Evolutionary conservation across 1,284 basidiomycete genomes (phyloP).

Genomic region (Microbotryum lychnidis-dioicae): DNA sequence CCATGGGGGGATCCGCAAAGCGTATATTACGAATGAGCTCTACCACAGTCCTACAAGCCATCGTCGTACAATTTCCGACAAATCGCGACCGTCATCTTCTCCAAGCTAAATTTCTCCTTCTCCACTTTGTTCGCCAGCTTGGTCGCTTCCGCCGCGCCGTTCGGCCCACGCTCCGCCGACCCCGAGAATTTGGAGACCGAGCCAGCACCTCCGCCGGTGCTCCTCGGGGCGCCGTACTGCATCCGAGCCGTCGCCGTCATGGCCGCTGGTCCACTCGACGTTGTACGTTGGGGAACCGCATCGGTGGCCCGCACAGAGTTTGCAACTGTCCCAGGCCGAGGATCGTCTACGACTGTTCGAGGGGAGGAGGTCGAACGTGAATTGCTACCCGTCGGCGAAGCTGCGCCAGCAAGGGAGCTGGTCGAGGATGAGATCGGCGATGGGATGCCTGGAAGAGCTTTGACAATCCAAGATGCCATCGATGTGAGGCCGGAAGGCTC

Average conservation of each 20-base stretch:
- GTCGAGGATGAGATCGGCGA: background rate
- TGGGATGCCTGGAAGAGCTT: constrained; percentile 25
- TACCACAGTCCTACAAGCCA: constrained; percentile 49
- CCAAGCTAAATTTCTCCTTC: constrained; percentile 50
- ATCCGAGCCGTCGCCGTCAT: constrained; percentile 19
- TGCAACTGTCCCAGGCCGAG: constrained; percentile 9
- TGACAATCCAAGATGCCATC: constrained; percentile 34
- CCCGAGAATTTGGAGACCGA: background rate
- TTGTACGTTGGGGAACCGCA: background rate
- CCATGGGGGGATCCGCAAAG: too few species aligned
- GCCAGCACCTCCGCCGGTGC: background rate
- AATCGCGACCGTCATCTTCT: constrained; percentile 65
- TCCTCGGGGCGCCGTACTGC: constrained; percentile 25
- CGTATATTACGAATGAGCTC: background rate
- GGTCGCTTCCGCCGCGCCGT: background rate
- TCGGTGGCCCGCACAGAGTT: background rate
- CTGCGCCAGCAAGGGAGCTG: constrained; percentile 9
- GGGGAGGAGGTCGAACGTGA: background rate
- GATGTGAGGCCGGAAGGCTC: constrained; percentile 22
- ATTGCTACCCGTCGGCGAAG: constrained; percentile 5
- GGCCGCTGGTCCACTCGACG: background rate
- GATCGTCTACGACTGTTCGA: background rate
- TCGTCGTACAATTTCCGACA: constrained; percentile 70
- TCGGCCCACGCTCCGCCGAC: background rate
- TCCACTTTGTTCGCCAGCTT: constrained; percentile 3